Evolutionary conservation across 345 rosid genomes (phyloP).

Genomic region (sweet orange (Citrus sinensis)): DNA sequence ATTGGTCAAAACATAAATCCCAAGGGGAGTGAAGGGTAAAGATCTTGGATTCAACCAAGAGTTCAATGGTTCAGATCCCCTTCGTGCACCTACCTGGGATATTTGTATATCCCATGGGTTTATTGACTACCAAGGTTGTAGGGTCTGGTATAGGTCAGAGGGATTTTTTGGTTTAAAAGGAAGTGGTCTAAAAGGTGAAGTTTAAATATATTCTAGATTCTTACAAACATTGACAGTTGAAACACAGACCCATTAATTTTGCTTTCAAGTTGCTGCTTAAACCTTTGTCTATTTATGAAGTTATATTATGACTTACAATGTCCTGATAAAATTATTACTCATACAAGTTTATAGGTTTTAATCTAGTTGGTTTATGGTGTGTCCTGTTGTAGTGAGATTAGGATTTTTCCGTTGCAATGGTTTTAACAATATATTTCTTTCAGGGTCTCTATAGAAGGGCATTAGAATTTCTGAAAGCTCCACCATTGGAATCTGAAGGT

Average conservation of each 20-base stretch:
- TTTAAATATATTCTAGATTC: not conserved
- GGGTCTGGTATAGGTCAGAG: not conserved
- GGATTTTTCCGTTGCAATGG: not conserved
- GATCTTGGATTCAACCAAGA: not conserved
- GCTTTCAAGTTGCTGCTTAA: not conserved
- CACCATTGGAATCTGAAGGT: constrained; percentile 64
- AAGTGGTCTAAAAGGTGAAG: not conserved
- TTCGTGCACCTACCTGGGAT: not conserved
- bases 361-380: not conserved
- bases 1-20: not conserved
- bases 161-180: not conserved
- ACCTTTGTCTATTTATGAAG: not conserved
- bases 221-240: not conserved
- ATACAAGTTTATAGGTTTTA: not conserved
- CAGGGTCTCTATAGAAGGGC: constrained; percentile 90
- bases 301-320: not conserved
- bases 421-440: constrained; percentile 6
- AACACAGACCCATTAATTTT: not conserved
- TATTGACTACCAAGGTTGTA: not conserved
- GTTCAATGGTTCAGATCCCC: not conserved
- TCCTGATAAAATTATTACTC: not conserved
- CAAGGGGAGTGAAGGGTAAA: not conserved
- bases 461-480: constrained; percentile 72
- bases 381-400: not conserved
- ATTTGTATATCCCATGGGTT: not conserved